Conservation (phyloP, 768 basidiomycete species). For the Calocera cornea region DNA sequence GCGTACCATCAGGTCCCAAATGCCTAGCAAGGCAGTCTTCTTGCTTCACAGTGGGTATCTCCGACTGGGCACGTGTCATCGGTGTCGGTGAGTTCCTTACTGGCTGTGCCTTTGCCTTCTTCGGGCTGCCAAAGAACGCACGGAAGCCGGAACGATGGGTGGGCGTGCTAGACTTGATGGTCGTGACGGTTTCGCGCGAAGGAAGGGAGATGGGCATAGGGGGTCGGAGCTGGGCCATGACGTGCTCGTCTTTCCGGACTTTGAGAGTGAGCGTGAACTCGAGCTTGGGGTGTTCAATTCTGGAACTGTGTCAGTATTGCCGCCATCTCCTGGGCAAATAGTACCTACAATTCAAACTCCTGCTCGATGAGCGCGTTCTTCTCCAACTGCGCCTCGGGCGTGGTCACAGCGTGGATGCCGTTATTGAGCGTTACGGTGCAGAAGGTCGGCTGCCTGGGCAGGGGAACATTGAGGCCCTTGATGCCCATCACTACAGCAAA, state of each 20-base stretch:
- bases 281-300: conserved; percentile 86
- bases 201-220: conserved; percentile 26
- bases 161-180: conserved; percentile 51
- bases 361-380: conserved; percentile 58
- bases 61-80: conserved; percentile 29
- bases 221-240: conserved; percentile 62
- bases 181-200: conserved; percentile 36
- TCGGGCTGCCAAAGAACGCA: conserved; percentile 45
- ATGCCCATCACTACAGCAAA: conserved; percentile 54
- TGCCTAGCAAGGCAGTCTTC: conserved; percentile 68
- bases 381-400: conserved; percentile 55
- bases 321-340: background rate
- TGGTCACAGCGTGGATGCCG: conserved; percentile 90
- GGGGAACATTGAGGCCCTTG: conserved; percentile 56
- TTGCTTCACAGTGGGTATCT: conserved; percentile 25
- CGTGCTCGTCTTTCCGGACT: conserved; percentile 73
- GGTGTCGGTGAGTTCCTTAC: conserved; percentile 17
- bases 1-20: conserved; percentile 70
- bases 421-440: conserved; percentile 88
- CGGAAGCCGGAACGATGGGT: conserved; percentile 32
- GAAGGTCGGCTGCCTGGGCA: conserved; percentile 60
- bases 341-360: conserved; percentile 79
- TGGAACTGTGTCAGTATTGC: conserved; percentile 19
- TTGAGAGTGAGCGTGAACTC: conserved; percentile 88
- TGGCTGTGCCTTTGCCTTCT: conserved; percentile 45